Evolutionary conservation across 2,329 filamentous ascomycete genomes (phyloP).

Genomic region (Talaromyces sp.): DNA sequence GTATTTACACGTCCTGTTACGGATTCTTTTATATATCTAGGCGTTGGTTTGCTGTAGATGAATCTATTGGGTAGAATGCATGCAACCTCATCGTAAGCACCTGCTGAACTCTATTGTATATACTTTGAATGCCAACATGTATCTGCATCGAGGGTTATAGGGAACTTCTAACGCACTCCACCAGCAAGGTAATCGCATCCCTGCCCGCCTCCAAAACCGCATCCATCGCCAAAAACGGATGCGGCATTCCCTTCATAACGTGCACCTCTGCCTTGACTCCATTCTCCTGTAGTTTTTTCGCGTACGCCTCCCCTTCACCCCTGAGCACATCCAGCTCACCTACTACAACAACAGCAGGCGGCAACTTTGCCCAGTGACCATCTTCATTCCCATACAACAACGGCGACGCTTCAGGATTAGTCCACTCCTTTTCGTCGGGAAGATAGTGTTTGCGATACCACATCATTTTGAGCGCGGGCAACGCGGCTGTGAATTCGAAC

Average conservation of each 20-base stretch:
- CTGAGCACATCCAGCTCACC: conserved; percentile 57
- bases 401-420: conserved; percentile 53
- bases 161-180: conserved; percentile 30
- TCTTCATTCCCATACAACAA: conserved; percentile 48
- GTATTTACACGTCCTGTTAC: conserved; percentile 8
- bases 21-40: conserved; percentile 11
- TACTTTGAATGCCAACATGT: background rate
- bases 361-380: conserved; percentile 45
- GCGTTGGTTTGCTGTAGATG: conserved; percentile 12
- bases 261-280: conserved; percentile 50
- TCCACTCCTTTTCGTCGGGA: conserved; percentile 45
- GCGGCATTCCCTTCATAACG: conserved; percentile 54
- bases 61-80: background rate
- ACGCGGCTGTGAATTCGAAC: conserved; percentile 51
- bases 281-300: conserved; percentile 44
- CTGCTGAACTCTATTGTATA: background rate
- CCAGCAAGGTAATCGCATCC: conserved; percentile 49
- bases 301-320: conserved; percentile 53
- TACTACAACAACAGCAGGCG: conserved; percentile 52
- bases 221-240: conserved; percentile 59
- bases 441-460: conserved; percentile 60
- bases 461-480: conserved; percentile 56
- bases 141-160: background rate
- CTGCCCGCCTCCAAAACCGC: conserved; percentile 51
- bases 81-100: background rate